A percentile compares a stretch with the other conserved stretches of the same genome.
Conservation (phyloP, 2,329 filamentous ascomycete species). For the Massarina eburnea region DNA sequence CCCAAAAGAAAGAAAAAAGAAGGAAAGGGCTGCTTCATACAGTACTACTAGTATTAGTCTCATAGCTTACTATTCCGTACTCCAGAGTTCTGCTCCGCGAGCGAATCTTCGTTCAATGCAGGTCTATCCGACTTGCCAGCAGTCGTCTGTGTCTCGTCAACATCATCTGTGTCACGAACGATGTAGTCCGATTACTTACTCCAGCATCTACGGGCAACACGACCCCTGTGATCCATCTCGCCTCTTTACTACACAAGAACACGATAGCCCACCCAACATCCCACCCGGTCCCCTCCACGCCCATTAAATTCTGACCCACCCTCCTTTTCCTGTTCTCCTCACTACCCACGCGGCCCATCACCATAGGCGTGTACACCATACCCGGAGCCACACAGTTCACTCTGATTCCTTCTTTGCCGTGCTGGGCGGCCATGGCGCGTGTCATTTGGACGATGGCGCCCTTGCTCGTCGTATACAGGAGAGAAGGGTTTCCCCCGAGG, state of each 20-base stretch:
- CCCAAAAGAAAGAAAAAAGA: too few relatives aligned
- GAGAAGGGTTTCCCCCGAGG: slow-evolving; percentile 68
- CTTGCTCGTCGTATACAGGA: slow-evolving; percentile 75
- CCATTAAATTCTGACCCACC: slow-evolving; percentile 27
- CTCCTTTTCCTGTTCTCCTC: slow-evolving; percentile 26
- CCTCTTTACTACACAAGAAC: neutral
- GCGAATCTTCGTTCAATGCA: too few relatives aligned
- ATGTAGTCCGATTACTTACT: too few relatives aligned
- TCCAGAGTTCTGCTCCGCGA: too few relatives aligned
- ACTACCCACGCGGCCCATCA: slow-evolving; percentile 24
- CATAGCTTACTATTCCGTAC: too few relatives aligned
- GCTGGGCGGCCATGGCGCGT: slow-evolving; percentile 71
- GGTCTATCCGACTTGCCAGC: too few relatives aligned
- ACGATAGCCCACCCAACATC: slow-evolving; percentile 14
- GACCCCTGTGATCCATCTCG: neutral
- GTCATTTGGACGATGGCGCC: slow-evolving; percentile 77
- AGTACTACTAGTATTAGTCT: too few relatives aligned
- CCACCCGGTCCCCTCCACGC: slow-evolving; percentile 19
- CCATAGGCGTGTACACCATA: slow-evolving; percentile 44
- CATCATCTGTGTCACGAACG: too few relatives aligned
- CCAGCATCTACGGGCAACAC: too few relatives aligned
- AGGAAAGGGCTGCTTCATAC: too few relatives aligned
- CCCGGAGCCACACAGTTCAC: slow-evolving; percentile 74
- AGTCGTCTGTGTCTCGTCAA: too few relatives aligned
- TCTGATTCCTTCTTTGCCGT: slow-evolving; percentile 67